Percentiles rank a stretch among this genome's conserved stretches.
Evolutionary conservation across 1,284 basidiomycete species (phyloP).

Genomic region (Moesziomyces parantarcticus): DNA sequence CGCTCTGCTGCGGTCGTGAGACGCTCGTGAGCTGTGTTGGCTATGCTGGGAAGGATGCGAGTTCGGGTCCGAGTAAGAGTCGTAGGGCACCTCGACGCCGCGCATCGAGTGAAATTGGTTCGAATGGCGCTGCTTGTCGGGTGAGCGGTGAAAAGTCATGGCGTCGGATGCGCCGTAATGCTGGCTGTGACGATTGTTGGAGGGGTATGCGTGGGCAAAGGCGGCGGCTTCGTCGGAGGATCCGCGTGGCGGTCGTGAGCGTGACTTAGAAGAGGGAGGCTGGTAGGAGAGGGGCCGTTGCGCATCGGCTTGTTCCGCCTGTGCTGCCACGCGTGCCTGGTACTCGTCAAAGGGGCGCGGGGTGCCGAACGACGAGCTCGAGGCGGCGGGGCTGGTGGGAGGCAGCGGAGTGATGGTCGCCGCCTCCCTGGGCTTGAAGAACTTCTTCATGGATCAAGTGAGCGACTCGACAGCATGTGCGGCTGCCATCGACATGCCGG

Average conservation of each 20-base stretch:
- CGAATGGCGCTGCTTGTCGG: constrained; percentile 19
- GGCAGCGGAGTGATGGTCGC: constrained; percentile 48
- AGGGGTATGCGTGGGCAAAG: constrained; percentile 9
- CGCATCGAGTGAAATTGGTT: neutral
- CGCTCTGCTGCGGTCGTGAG: constrained; percentile 12
- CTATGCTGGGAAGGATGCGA: constrained; percentile 7
- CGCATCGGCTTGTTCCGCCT: constrained; percentile 1
- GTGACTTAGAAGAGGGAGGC: constrained; percentile 12
- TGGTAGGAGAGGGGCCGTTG: constrained; percentile 28
- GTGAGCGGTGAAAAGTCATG: constrained; percentile 7
- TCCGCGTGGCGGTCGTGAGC: constrained; percentile 15
- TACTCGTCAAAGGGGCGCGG: constrained; percentile 42
- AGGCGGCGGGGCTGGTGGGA: constrained; percentile 22
- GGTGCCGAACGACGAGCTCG: constrained; percentile 28
- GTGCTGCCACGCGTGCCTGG: constrained; percentile 29
- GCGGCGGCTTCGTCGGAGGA: constrained; percentile 15
- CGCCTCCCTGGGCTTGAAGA: constrained; percentile 45
- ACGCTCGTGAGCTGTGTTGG: constrained; percentile 4
- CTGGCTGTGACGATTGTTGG: constrained; percentile 25
- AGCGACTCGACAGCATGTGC: neutral
- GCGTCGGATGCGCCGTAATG: constrained; percentile 8
- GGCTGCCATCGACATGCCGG: constrained; percentile 11
- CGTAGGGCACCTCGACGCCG: constrained; percentile 11
- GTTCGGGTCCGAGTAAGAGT: constrained; percentile 28
- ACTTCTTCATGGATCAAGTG: constrained; percentile 38